These are phyloP conservation scores for Aspergillus nidulans DNA, from an alignment of 495 filamentous ascomycete species.

Conservation along the genomic window DNA sequence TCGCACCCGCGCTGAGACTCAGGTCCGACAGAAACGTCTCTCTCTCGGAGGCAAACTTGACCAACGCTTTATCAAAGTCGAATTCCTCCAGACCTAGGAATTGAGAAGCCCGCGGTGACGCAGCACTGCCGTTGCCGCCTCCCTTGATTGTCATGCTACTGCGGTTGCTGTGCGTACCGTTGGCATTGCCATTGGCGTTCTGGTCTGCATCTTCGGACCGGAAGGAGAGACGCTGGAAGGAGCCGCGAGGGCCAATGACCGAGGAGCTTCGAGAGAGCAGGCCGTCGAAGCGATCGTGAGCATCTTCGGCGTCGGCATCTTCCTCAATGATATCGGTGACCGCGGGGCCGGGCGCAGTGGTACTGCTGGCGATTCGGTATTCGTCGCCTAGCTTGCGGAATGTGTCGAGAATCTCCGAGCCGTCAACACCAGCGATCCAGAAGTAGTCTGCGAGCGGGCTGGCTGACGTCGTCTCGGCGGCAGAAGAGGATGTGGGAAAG, in stretches of 20 bases:
- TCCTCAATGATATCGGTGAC: slow-evolving; percentile 79
- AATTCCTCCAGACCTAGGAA: slow-evolving; percentile 51
- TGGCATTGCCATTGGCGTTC: slow-evolving; percentile 48
- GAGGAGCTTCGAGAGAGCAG: slow-evolving; percentile 51
- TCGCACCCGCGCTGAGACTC: slow-evolving; percentile 80
- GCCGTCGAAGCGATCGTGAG: slow-evolving; percentile 33
- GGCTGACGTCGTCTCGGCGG: slow-evolving; percentile 45
- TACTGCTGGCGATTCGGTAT: slow-evolving; percentile 40
- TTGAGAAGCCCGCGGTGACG: slow-evolving; percentile 33
- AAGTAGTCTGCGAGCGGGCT: slow-evolving; percentile 96
- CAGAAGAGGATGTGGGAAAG: slow-evolving; percentile 25
- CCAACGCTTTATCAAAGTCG: slow-evolving; percentile 87
- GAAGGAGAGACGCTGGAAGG: slow-evolving; percentile 63
- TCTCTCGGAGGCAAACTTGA: slow-evolving; percentile 91
- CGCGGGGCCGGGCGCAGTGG: slow-evolving; percentile 45
- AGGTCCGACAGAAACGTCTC: slow-evolving; percentile 92
- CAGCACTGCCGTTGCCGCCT: slow-evolving; percentile 15
- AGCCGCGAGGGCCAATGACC: slow-evolving; percentile 58
- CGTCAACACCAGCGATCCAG: slow-evolving; percentile 94
- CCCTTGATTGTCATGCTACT: slow-evolving; percentile 83
- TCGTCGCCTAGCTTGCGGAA: slow-evolving; percentile 49
- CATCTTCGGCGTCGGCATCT: slow-evolving; percentile 62
- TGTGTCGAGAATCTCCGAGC: slow-evolving; percentile 48
- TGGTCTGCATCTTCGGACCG: slow-evolving; percentile 53
- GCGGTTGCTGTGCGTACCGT: slow-evolving; percentile 73